phyloP scores from a whole-genome alignment of 257 asterid species.

The Solanum infundibuliforme region DNA sequence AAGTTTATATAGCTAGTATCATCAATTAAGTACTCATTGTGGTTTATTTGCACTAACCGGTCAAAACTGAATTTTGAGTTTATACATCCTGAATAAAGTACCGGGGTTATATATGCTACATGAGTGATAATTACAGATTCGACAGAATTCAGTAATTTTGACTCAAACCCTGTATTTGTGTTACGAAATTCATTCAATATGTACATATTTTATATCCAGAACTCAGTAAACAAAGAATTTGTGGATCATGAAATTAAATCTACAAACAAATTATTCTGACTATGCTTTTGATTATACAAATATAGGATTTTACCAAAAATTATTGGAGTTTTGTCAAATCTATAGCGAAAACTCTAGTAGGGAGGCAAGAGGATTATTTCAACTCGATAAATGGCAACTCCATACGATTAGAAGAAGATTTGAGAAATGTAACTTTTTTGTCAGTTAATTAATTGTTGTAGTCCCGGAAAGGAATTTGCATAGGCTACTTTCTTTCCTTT shows the following conservation, averaged over 20 bases:
- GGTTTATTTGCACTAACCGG: background rate
- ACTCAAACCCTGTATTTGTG: background rate
- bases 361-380: too few species aligned
- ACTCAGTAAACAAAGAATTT: background rate
- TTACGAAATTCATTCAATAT: background rate
- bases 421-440: too few species aligned
- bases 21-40: background rate
- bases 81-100: background rate
- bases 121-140: background rate
- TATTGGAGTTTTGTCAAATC: background rate
- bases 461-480: too few species aligned
- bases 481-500: too few species aligned
- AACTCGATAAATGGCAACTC: too few species aligned
- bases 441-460: too few species aligned
- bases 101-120: too few species aligned
- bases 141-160: background rate
- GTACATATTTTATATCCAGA: background rate
- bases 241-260: background rate
- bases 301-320: background rate
- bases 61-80: background rate
- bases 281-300: background rate
- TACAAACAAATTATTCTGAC: background rate
- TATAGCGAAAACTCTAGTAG: background rate
- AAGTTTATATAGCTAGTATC: conserved; percentile 11
- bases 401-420: too few species aligned